A percentile compares a stretch with the other conserved stretches of the same genome.
phyloP scores from a whole-genome alignment of 2,329 filamentous ascomycete species.

The Coniochaeta sp. region DNA sequence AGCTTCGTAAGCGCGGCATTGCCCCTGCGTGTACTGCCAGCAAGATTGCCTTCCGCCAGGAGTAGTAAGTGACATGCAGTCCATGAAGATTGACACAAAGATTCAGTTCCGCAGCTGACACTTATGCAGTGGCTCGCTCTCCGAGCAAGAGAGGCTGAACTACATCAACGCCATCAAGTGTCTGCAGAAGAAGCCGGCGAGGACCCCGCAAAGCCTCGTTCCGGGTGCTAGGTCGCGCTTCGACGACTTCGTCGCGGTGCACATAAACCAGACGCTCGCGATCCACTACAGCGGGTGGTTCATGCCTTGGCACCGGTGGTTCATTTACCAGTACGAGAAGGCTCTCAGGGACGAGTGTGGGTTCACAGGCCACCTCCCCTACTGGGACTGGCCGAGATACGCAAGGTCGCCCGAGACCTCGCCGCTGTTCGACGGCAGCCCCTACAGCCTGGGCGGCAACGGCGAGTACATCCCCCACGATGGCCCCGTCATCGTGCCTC shows the following conservation, averaged over 20 bases:
- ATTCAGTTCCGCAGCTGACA: too few relatives aligned
- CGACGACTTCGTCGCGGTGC: constrained; percentile 10
- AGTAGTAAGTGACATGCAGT: constrained; percentile 18
- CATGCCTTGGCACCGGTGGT: constrained; percentile 28
- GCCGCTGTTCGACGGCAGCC: constrained; percentile 44
- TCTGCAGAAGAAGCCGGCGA: constrained; percentile 22
- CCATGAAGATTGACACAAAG: not conserved
- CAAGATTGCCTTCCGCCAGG: constrained; percentile 19
- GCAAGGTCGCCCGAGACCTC: constrained; percentile 34
- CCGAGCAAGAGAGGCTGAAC: constrained; percentile 21
- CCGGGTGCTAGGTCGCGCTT: constrained; percentile 27
- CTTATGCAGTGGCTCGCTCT: constrained; percentile 20
- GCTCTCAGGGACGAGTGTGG: constrained; percentile 23
- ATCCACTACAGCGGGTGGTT: constrained; percentile 21
- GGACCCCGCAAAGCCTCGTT: constrained; percentile 19
- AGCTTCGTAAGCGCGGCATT: constrained; percentile 13
- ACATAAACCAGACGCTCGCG: constrained; percentile 11
- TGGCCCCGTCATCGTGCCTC: constrained; percentile 21
- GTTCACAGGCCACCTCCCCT: constrained; percentile 19
- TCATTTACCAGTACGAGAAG: constrained; percentile 22
- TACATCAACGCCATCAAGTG: constrained; percentile 32
- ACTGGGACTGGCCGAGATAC: constrained; percentile 43
- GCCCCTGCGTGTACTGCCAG: constrained; percentile 15
- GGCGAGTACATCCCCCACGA: constrained; percentile 27
- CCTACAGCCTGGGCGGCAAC: constrained; percentile 37